Conservation (phyloP, 306 rosid genomes). For the Styphnolobium japonicum region DNA sequence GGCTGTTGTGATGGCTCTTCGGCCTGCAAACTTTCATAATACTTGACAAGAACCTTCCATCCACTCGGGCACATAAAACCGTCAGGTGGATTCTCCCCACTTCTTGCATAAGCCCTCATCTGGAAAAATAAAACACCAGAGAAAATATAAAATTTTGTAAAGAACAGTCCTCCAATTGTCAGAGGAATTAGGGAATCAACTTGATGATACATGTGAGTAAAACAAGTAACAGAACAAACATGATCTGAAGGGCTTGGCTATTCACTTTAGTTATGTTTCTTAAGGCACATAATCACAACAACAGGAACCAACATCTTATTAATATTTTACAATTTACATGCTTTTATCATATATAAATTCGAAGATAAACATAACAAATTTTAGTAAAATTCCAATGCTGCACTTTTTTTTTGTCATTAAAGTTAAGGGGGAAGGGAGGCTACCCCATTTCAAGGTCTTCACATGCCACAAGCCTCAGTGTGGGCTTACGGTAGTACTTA, state of each 20-base stretch:
- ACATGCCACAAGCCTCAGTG: too few relatives aligned
- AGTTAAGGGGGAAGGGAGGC: too few relatives aligned
- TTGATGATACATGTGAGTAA: neutral
- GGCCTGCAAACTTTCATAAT: slow-evolving; percentile 78
- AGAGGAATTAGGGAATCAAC: neutral
- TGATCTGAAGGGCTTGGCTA: neutral
- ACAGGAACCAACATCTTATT: neutral
- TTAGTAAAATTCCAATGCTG: neutral
- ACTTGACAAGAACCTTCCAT: slow-evolving; percentile 85
- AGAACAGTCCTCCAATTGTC: neutral
- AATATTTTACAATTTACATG: neutral
- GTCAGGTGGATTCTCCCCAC: slow-evolving; percentile 86
- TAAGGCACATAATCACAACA: neutral
- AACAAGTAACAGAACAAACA: neutral
- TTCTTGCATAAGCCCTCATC: slow-evolving; percentile 92
- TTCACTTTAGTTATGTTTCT: neutral
- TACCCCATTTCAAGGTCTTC: too few relatives aligned
- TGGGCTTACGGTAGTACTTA: too few relatives aligned
- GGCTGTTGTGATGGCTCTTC: slow-evolving; percentile 61
- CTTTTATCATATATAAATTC: neutral
- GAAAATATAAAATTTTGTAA: neutral
- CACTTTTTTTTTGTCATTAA: too few relatives aligned
- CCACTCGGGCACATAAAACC: slow-evolving; percentile 98
- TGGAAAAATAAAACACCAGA: slow-evolving; percentile 25
- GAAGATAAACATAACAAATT: neutral